Conservation (phyloP, 2,329 filamentous ascomycete species). For the Neoascochyta sp. region DNA sequence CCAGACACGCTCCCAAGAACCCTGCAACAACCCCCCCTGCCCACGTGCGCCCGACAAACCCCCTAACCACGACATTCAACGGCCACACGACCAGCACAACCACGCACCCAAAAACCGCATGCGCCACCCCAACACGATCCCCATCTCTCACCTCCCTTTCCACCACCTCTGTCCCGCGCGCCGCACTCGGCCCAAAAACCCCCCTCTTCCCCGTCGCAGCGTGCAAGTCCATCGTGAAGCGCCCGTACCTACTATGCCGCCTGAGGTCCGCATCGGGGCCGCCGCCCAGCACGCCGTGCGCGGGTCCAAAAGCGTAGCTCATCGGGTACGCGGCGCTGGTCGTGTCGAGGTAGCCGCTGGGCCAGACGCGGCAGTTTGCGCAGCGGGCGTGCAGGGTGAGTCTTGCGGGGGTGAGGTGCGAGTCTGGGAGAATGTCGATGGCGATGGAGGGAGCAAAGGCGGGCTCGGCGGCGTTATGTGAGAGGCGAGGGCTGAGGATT, state of each 20-base stretch:
- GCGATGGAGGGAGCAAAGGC: slow-evolving; percentile 23
- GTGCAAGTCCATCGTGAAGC: slow-evolving; percentile 42
- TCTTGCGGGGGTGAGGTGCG: slow-evolving; percentile 33
- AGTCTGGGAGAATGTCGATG: slow-evolving; percentile 29
- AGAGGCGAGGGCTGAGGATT: slow-evolving; percentile 38
- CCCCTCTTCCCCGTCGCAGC: slow-evolving; percentile 35
- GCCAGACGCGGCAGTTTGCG: slow-evolving; percentile 40
- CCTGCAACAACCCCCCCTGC: no score
- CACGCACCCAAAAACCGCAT: slow-evolving; percentile 31
- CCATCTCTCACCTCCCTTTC: slow-evolving; percentile 22
- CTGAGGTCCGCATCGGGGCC: slow-evolving; percentile 33
- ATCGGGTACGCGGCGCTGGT: slow-evolving; percentile 35
- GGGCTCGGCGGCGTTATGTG: slow-evolving; percentile 36
- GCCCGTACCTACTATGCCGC: slow-evolving; percentile 39
- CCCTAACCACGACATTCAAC: slow-evolving; percentile 35
- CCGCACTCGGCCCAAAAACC: no score
- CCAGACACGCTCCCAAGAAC: slow-evolving; percentile 37
- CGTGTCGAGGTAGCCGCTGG: slow-evolving; percentile 34
- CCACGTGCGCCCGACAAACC: slow-evolving; percentile 39
- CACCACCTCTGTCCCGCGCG: slow-evolving; percentile 22
- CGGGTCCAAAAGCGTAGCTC: slow-evolving; percentile 43
- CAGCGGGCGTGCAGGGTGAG: slow-evolving; percentile 40
- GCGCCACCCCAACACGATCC: slow-evolving; percentile 30
- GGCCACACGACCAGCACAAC: slow-evolving; percentile 33
- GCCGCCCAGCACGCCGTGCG: slow-evolving; percentile 25